A percentile compares a stretch with the other conserved stretches of the same genome.
These are phyloP conservation scores for Colletotrichum acutatum DNA, from an alignment of 2,329 filamentous ascomycete genomes.

Conservation along the genomic window DNA sequence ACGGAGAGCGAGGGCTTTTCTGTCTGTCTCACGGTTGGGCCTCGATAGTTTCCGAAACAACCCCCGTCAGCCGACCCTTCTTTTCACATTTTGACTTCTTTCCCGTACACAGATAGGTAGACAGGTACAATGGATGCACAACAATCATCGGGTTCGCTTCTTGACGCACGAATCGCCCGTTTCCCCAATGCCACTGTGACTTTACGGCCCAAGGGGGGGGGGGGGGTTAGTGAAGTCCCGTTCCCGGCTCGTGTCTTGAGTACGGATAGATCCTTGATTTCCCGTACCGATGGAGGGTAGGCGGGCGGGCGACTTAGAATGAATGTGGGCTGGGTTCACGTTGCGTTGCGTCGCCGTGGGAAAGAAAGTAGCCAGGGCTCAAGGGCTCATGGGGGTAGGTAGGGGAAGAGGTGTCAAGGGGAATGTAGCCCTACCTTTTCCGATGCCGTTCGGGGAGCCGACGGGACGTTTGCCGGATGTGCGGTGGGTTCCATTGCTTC, in stretches of 20 bases:
- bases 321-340: background rate
- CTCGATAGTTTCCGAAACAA: background rate
- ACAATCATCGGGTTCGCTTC: background rate
- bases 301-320: background rate
- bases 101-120: background rate
- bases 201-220: background rate
- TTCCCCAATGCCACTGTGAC: conserved; percentile 12
- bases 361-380: background rate
- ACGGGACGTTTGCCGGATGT: background rate
- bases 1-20: background rate
- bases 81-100: background rate
- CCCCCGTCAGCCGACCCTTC: background rate
- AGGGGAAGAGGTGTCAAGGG: no score
- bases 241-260: background rate
- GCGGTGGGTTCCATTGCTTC: background rate
- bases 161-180: conserved; percentile 9
- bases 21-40: background rate
- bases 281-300: background rate
- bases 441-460: background rate
- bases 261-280: background rate
- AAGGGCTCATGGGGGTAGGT: no score
- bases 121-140: conserved; percentile 2
- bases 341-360: background rate
- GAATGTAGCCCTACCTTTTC: background rate
- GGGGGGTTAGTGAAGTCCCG: no score